Evolutionary conservation across 768 basidiomycete genomes (phyloP), one percentile per base, ranked within the genome.

Genomic region (Hortiboletus campestris): DNA sequence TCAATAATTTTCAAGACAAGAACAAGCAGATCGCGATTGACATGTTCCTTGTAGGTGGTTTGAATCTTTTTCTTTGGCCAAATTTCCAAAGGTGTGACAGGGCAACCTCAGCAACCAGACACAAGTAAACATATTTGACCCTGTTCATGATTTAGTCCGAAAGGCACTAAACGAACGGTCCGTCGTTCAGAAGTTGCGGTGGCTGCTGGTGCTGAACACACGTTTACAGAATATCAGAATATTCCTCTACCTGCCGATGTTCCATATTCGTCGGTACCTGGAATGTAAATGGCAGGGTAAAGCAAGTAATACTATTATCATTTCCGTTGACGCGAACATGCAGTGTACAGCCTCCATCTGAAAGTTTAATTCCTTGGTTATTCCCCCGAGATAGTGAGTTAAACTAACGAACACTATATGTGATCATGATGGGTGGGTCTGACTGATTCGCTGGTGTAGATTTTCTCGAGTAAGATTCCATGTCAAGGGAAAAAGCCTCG

Each of bases 1-100:
- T 98, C 66, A 97, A 95, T 66, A 98, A 98, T 68, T 97, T 99
- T 68, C 90, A 95, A 64, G 97, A 99, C 69, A 91, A 91, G 69
- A 85, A 82, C 36, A 99, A 99, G 68, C 97, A 99, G 65, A 71
- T 82, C 4, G 94, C 95, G 0, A 98, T 98, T 57, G 97, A 99
- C 67, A 89, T 94, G 82, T 90, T 98, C 64, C 77, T 99, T 64
- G 96, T 95, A 51, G 42, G 85, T 72, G 10, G 25, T 29, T n/a
- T 41, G 10, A 25, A 34, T 36, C 17, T 36, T 49, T 28, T 41
- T 44, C 20, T 47, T 60, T 61, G n/a, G n/a, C 20, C 9, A 46
- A 11, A 20, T 29, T 19, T 48, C 35, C 62, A 35, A 59, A 39
- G n/a, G n/a, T 40, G 22, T 34, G 8, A 14, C 59, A 98, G 96